Percentiles rank a stretch among this genome's conserved stretches.
Conservation (phyloP, 2,329 filamentous ascomycete genomes). For the Colletotrichum sp. region DNA sequence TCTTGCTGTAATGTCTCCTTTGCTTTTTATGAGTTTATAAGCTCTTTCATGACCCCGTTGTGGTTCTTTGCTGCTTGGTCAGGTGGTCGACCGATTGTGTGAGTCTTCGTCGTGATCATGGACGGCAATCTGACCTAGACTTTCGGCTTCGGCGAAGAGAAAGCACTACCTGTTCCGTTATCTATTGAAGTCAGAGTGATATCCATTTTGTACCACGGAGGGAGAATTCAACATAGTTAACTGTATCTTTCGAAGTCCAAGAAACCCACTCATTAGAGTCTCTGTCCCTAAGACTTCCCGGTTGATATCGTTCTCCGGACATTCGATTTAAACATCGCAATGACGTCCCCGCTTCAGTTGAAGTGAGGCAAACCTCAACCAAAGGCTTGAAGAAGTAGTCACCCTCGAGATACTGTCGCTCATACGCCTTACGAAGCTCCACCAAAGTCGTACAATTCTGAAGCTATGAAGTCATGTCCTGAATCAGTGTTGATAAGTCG, state of each 20-base stretch:
- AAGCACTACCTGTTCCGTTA: not conserved
- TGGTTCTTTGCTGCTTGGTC: not conserved
- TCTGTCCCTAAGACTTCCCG: not conserved
- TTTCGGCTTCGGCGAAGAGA: not conserved
- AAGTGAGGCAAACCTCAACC: not conserved
- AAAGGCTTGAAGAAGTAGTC: not conserved
- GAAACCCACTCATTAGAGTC: not conserved
- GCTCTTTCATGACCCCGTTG: rapidly evolving
- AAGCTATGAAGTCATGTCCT: not conserved
- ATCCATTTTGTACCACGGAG: not conserved
- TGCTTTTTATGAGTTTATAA: rapidly evolving
- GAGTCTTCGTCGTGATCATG: not conserved
- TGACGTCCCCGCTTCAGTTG: not conserved
- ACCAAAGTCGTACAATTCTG: not conserved
- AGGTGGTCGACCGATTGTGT: not conserved
- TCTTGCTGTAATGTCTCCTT: not conserved
- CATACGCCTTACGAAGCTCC: not conserved
- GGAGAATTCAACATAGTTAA: not conserved
- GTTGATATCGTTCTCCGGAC: not conserved
- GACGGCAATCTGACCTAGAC: not conserved
- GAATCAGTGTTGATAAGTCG: not conserved
- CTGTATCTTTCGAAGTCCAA: not conserved
- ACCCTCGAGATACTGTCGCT: not conserved
- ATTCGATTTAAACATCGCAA: not conserved
- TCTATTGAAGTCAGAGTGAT: not conserved